These are phyloP conservation scores for Talaromyces amestolkiae DNA, from an alignment of 2,329 filamentous ascomycete genomes.

Conservation along the genomic window DNA sequence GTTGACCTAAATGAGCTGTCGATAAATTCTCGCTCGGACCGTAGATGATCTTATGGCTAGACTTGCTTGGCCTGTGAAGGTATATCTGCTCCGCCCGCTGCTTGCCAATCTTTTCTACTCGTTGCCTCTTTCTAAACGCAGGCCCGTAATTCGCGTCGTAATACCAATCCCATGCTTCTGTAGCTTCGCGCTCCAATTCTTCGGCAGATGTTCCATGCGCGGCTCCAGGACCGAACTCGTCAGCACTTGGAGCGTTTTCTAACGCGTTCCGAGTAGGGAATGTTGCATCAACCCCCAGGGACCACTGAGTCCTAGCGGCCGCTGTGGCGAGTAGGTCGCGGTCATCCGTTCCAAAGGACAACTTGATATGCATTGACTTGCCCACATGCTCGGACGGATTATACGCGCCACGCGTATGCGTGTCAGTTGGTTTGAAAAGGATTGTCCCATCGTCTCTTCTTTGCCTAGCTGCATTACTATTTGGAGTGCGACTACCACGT, in stretches of 20 bases:
- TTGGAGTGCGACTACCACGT: neutral
- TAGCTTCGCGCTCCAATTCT: constrained; percentile 46
- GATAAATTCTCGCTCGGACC: constrained; percentile 49
- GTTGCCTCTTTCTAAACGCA: constrained; percentile 45
- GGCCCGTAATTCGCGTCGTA: constrained; percentile 40
- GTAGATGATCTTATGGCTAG: constrained; percentile 48
- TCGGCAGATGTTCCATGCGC: constrained; percentile 46
- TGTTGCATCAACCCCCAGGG: constrained; percentile 44
- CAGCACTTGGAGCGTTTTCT: constrained; percentile 26
- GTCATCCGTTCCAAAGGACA: constrained; percentile 52
- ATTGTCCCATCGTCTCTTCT: constrained; percentile 24
- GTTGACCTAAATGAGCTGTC: constrained; percentile 42
- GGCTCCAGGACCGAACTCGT: constrained; percentile 39
- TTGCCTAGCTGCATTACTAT: constrained; percentile 15
- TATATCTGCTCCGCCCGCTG: constrained; percentile 42
- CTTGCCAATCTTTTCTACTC: constrained; percentile 32
- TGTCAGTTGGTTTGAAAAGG: constrained; percentile 25
- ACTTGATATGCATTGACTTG: constrained; percentile 47
- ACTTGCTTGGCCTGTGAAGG: constrained; percentile 34
- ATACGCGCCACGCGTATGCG: constrained; percentile 39
- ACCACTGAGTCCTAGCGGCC: constrained; percentile 52
- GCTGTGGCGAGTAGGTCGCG: constrained; percentile 51
- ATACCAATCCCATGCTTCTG: constrained; percentile 55
- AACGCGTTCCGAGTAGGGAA: constrained; percentile 49
- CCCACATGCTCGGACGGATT: constrained; percentile 36